Percentiles rank a stretch among this genome's conserved stretches.
Conservation (phyloP, 768 basidiomycete genomes). For the Lentinula sp. region DNA sequence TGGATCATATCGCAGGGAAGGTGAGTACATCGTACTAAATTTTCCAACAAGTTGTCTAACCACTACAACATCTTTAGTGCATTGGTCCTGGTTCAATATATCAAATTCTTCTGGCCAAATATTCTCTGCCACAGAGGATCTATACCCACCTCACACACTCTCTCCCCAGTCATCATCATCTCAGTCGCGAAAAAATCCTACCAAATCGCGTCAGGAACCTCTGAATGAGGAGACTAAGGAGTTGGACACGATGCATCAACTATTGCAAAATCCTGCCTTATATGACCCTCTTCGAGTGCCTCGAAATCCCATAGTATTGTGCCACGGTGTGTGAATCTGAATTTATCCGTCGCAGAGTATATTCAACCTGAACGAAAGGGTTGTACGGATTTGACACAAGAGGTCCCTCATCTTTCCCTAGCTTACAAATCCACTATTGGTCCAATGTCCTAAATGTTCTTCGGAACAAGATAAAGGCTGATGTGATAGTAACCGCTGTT, state of each 20-base stretch:
- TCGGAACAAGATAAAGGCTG: conserved; percentile 76
- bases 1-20: neutral
- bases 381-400: conserved; percentile 93
- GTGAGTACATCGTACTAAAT: neutral
- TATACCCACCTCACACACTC: neutral
- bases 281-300: conserved; percentile 75
- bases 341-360: conserved; percentile 6
- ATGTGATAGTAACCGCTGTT: conserved; percentile 94
- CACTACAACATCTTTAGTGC: neutral
- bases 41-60: neutral
- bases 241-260: conserved; percentile 53
- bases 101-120: neutral
- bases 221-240: conserved; percentile 2
- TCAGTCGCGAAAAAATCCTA: neutral
- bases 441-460: conserved; percentile 78
- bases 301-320: conserved; percentile 89
- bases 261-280: conserved; percentile 73
- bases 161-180: neutral
- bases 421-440: conserved; percentile 92
- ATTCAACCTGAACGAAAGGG: conserved; percentile 36
- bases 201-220: conserved; percentile 11
- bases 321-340: conserved; percentile 65
- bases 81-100: neutral
- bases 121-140: neutral
- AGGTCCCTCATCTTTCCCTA: conserved; percentile 77